Percentiles rank a stretch among this genome's conserved stretches.
Evolutionary conservation across 1,284 basidiomycete genomes (phyloP).

Genomic region (Fomes fomentarius): DNA sequence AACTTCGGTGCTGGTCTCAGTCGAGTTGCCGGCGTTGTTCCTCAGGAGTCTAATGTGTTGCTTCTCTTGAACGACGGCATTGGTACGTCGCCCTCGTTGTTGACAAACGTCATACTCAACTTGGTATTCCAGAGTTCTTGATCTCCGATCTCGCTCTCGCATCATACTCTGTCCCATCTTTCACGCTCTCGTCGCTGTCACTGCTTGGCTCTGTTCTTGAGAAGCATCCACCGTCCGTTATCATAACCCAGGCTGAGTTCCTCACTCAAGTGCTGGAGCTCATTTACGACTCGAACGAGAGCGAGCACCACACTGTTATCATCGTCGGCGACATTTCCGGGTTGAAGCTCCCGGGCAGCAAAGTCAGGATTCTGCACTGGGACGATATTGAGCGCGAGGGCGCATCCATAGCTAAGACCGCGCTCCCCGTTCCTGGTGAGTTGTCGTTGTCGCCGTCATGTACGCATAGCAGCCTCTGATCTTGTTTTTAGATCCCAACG

Average conservation of each 20-base stretch:
- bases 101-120: background rate
- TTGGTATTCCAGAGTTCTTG: slow-evolving; percentile 61
- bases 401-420: slow-evolving; percentile 46
- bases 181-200: slow-evolving; percentile 62
- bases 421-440: slow-evolving; percentile 54
- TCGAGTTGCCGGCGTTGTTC: slow-evolving; percentile 56
- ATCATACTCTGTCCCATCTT: slow-evolving; percentile 68
- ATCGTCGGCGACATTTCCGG: slow-evolving; percentile 62
- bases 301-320: slow-evolving; percentile 58
- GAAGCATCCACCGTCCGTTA: slow-evolving; percentile 64
- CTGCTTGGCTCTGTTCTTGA: slow-evolving; percentile 67
- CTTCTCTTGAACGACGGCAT: slow-evolving; percentile 75
- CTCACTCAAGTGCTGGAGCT: slow-evolving; percentile 67
- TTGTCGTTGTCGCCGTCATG: slow-evolving; percentile 7
- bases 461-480: background rate
- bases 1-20: slow-evolving; percentile 71
- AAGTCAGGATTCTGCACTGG: slow-evolving; percentile 62
- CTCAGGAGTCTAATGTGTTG: slow-evolving; percentile 68
- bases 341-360: slow-evolving; percentile 42
- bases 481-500: slow-evolving; percentile 49
- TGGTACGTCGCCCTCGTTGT: slow-evolving; percentile 45
- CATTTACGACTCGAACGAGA: slow-evolving; percentile 60
- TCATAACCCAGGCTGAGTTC: slow-evolving; percentile 67
- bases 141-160: slow-evolving; percentile 77
- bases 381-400: slow-evolving; percentile 69